Conservation (phyloP, 164 flowering plant genomes). For the Tinospora cordifolia region DNA sequence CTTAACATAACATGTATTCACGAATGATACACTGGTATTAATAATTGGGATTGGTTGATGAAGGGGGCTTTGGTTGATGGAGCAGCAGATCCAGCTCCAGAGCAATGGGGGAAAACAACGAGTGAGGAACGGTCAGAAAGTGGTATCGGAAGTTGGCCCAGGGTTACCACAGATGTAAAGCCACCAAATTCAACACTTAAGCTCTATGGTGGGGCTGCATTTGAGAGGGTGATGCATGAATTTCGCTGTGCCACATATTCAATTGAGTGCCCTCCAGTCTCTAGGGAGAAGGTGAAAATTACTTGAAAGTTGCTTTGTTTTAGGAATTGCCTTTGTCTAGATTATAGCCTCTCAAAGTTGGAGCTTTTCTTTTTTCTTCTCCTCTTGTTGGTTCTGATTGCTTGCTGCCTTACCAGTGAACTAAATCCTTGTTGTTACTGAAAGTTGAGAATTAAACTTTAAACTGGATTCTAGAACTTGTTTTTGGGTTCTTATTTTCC, state of each 20-base stretch:
- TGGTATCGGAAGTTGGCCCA: conserved; percentile 94
- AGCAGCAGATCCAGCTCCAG: conserved; percentile 96
- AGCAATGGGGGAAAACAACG: conserved; percentile 95
- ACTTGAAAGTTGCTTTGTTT: not conserved
- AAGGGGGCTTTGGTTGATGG: conserved; percentile 86
- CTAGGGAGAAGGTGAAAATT: conserved; percentile 74
- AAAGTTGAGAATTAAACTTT: not conserved
- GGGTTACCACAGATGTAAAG: conserved; percentile 54
- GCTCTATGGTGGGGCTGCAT: conserved; percentile 99
- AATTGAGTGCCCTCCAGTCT: conserved; percentile 83
- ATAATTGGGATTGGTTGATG: conserved; percentile 11
- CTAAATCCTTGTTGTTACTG: not conserved
- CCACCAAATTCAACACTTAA: conserved; percentile 87
- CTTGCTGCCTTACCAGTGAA: too few relatives aligned
- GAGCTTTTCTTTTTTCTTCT: too few relatives aligned
- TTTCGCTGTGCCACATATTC: conserved; percentile 93
- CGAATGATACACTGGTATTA: not conserved
- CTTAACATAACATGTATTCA: not conserved
- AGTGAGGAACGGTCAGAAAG: conserved; percentile 69
- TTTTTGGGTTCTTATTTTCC: too few relatives aligned
- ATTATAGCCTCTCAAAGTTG: not conserved
- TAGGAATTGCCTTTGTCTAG: too few relatives aligned
- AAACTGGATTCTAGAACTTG: too few relatives aligned
- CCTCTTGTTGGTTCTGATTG: too few relatives aligned
- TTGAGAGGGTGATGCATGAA: conserved; percentile 95